A percentile compares a stretch with the other conserved stretches of the same genome.
Conservation (phyloP, 805 yeast genomes). For the Ogataea philodendri region DNA sequence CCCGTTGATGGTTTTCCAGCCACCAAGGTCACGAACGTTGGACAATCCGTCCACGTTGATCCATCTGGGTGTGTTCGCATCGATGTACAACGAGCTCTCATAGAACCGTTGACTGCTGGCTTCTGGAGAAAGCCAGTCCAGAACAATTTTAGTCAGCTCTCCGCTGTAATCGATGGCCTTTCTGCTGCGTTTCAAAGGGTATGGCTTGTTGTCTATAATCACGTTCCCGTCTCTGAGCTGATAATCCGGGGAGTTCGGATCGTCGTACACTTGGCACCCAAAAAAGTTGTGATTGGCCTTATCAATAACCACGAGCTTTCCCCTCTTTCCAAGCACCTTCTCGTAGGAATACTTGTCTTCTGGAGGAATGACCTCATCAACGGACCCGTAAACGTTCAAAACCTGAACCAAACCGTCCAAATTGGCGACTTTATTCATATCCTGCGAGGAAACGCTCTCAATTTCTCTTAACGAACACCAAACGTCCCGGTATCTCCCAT, state of each 20-base stretch:
- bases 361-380: slow-evolving; percentile 64
- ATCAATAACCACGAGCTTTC: slow-evolving; percentile 54
- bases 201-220: slow-evolving; percentile 7
- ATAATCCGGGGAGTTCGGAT: slow-evolving; percentile 2
- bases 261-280: slow-evolving; percentile 45
- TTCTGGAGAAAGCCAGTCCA: slow-evolving; percentile 42
- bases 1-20: slow-evolving; percentile 49
- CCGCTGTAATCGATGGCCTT: slow-evolving; percentile 56
- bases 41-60: slow-evolving; percentile 61
- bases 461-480: slow-evolving; percentile 52
- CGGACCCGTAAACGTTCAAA: slow-evolving; percentile 66
- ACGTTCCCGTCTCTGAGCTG: slow-evolving; percentile 19
- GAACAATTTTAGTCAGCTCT: slow-evolving; percentile 47
- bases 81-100: slow-evolving; percentile 35
- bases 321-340: slow-evolving; percentile 55
- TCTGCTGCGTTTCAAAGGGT: slow-evolving; percentile 34
- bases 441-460: slow-evolving; percentile 46
- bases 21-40: slow-evolving; percentile 81
- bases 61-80: slow-evolving; percentile 50
- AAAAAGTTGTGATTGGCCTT: slow-evolving; percentile 82
- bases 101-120: slow-evolving; percentile 56
- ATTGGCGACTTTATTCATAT: slow-evolving; percentile 40
- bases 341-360: slow-evolving; percentile 61
- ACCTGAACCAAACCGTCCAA: slow-evolving; percentile 50
- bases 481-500: slow-evolving; percentile 43